These are phyloP conservation scores for Evernia prunastri DNA, from an alignment of 495 filamentous ascomycete species.

Conservation along the genomic window DNA sequence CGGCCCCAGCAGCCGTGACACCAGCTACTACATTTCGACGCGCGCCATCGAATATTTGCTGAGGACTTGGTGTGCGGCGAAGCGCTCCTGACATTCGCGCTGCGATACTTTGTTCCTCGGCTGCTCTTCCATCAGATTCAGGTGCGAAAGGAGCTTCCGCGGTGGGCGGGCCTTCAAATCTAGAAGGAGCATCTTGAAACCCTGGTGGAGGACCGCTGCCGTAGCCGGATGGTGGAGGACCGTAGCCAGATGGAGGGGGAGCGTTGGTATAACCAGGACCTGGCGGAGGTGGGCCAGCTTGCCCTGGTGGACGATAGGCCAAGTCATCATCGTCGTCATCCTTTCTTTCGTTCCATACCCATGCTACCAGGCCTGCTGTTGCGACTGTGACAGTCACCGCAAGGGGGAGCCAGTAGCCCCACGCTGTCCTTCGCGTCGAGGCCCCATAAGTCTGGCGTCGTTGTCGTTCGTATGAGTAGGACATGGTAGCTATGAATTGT, in stretches of 20 bases:
- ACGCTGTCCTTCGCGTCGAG: conserved; percentile 55
- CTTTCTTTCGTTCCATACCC: conserved; percentile 84
- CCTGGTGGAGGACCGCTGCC: conserved; percentile 35
- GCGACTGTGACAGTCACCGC: conserved; percentile 78
- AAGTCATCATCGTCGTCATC: conserved; percentile 61
- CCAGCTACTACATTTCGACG: conserved; percentile 69
- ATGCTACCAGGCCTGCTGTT: conserved; percentile 75
- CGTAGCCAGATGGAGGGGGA: conserved; percentile 17
- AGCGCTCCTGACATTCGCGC: conserved; percentile 75
- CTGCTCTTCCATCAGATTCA: conserved; percentile 17
- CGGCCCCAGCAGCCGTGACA: conserved; percentile 75
- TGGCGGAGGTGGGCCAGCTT: conserved; percentile 35
- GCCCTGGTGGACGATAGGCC: conserved; percentile 28
- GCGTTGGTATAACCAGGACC: conserved; percentile 33
- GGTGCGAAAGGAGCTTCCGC: conserved; percentile 27
- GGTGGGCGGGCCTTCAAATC: conserved; percentile 24
- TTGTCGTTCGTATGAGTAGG: conserved; percentile 61
- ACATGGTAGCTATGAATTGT: conserved; percentile 45
- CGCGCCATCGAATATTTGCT: conserved; percentile 76
- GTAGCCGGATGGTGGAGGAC: conserved; percentile 24
- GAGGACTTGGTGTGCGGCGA: conserved; percentile 79
- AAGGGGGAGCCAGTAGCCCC: conserved; percentile 81
- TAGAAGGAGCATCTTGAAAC: conserved; percentile 35
- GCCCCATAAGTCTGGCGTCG: conserved; percentile 53
- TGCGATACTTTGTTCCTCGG: conserved; percentile 59